phyloP scores from a whole-genome alignment of 768 basidiomycete species.

The Clathrus columnatus region DNA sequence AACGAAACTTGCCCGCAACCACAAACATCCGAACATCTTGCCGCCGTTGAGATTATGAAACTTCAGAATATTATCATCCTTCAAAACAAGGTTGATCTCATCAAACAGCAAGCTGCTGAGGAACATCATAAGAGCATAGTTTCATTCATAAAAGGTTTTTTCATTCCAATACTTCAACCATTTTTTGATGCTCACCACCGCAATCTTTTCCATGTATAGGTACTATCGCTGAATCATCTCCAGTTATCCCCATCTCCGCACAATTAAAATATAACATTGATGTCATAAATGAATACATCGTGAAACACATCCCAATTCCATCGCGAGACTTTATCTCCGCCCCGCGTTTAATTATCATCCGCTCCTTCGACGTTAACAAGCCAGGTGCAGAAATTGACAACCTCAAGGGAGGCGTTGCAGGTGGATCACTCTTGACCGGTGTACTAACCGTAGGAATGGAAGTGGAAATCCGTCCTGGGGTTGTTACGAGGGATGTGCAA shows the following conservation, averaged over 20 bases:
- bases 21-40: conserved; percentile 96
- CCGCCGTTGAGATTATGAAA: conserved; percentile 99
- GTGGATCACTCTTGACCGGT: conserved; percentile 91
- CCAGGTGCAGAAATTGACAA: conserved; percentile 96
- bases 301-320: conserved; percentile 92
- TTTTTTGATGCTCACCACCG: neutral
- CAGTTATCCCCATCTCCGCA: conserved; percentile 97
- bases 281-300: conserved; percentile 97
- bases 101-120: conserved; percentile 87
- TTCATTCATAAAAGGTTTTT: conserved; percentile 84
- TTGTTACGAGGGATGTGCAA: conserved; percentile 89
- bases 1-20: conserved; percentile 99
- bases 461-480: conserved; percentile 94
- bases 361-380: conserved; percentile 99
- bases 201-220: too few species aligned
- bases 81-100: conserved; percentile 98
- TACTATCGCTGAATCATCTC: conserved; percentile 93
- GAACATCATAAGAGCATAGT: conserved; percentile 96
- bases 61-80: conserved; percentile 95
- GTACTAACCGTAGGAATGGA: conserved; percentile 85
- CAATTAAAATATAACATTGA: conserved; percentile 99
- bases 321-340: conserved; percentile 86
- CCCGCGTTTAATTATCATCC: conserved; percentile 94
- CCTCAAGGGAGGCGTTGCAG: conserved; percentile 97
- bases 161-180: neutral